Evolutionary conservation across 2,329 filamentous ascomycete species (phyloP).

Genomic region (Aspergillus fumigatiaffinis): DNA sequence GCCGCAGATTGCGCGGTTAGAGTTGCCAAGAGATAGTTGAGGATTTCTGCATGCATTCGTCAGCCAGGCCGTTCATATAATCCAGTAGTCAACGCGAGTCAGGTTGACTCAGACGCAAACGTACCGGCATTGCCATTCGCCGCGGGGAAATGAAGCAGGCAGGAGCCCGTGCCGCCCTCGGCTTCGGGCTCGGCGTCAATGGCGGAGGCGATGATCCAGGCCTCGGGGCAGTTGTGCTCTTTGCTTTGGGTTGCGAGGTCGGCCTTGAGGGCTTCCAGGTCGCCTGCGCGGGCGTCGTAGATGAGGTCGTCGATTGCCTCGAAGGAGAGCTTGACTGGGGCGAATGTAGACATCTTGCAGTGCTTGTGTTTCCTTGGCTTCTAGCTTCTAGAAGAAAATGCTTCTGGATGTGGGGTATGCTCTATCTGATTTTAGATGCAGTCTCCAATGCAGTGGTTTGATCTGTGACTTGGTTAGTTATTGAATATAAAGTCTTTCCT

Average conservation of each 20-base stretch:
- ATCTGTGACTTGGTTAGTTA: background rate
- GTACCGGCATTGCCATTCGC: constrained; percentile 83
- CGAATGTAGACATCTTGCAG: constrained; percentile 11
- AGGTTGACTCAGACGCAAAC: constrained; percentile 13
- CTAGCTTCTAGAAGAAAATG: background rate
- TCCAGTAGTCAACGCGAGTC: background rate
- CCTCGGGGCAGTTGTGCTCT: constrained; percentile 56
- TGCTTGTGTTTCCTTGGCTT: constrained; percentile 1
- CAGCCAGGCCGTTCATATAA: background rate
- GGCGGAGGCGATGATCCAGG: constrained; percentile 65
- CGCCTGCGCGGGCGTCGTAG: constrained; percentile 77
- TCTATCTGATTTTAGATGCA: background rate
- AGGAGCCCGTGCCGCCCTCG: constrained; percentile 49
- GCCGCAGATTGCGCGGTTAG: constrained; percentile 21
- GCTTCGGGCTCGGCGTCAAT: constrained; percentile 74
- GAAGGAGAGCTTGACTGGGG: constrained; percentile 52
- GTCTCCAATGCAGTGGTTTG: background rate
- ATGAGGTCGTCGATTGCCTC: constrained; percentile 90
- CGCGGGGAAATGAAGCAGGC: constrained; percentile 78
- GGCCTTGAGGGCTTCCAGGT: constrained; percentile 63
- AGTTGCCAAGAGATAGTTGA: constrained; percentile 45
- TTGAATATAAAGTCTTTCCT: background rate
- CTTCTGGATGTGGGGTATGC: background rate
- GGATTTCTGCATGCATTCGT: constrained; percentile 38
- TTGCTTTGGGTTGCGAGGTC: constrained; percentile 58